Conservation (phyloP, 2,329 filamentous ascomycete species). For the Ascochyta lentis region DNA sequence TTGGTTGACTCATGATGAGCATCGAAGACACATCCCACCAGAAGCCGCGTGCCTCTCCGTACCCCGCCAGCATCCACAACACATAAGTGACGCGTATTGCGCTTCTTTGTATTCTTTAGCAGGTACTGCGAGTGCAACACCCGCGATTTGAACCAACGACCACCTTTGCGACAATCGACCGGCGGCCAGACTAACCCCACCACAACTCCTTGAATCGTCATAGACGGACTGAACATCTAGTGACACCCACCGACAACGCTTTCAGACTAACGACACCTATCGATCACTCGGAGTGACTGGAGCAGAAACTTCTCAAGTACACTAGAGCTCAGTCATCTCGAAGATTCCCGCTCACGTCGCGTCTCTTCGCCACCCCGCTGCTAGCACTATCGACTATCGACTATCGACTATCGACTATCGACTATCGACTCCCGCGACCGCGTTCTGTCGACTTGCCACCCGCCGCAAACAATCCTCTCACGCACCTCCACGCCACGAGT, state of each 20-base stretch:
- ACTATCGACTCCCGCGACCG: conserved; percentile 5
- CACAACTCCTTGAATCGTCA: conserved; percentile 38
- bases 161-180: conserved; percentile 19
- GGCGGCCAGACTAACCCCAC: conserved; percentile 28
- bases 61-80: conserved; percentile 14
- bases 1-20: conserved; percentile 31
- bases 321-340: neutral
- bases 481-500: neutral
- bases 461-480: neutral
- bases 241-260: conserved; percentile 15
- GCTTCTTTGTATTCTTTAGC: conserved; percentile 6
- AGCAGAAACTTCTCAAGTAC: neutral
- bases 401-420: no score
- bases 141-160: neutral
- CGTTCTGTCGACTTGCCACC: conserved; percentile 17
- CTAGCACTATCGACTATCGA: neutral
- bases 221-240: conserved; percentile 22
- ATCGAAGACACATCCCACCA: conserved; percentile 29
- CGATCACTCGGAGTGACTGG: neutral
- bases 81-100: conserved; percentile 19
- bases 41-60: conserved; percentile 21
- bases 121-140: neutral
- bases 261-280: conserved; percentile 3
- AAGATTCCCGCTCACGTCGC: conserved; percentile 6
- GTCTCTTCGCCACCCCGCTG: conserved; percentile 17